A percentile compares a stretch with the other conserved stretches of the same genome.
Conservation (phyloP, 352 stramenopile genomes). For the Phytophthora tubulina region DNA sequence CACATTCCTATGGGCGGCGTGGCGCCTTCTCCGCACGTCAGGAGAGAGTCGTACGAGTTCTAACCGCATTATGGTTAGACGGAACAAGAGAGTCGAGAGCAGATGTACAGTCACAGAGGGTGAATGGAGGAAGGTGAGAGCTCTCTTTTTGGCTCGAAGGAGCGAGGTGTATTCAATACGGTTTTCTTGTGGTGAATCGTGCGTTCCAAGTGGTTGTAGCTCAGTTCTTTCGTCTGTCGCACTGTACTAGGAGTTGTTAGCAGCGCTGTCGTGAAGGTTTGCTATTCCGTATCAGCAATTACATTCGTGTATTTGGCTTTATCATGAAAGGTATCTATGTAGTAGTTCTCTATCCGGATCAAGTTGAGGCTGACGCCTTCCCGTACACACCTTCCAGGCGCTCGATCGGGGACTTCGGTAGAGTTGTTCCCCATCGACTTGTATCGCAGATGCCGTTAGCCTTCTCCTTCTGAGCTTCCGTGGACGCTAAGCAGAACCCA, state of each 20-base stretch:
- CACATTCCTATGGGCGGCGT: constrained; percentile 31
- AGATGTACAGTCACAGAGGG: constrained; percentile 30
- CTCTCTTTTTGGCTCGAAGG: constrained; percentile 35
- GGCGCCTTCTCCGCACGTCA: constrained; percentile 36
- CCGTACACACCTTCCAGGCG: constrained; percentile 23
- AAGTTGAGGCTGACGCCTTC: background rate
- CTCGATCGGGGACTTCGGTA: constrained; percentile 25
- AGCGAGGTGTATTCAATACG: constrained; percentile 41
- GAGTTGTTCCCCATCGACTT: constrained; percentile 18
- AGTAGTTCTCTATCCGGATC: background rate
- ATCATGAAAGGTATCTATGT: too few relatives aligned
- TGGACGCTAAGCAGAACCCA: constrained; percentile 24
- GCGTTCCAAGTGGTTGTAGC: constrained; percentile 5
- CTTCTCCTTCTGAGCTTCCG: constrained; percentile 13
- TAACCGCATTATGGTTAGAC: constrained; percentile 28
- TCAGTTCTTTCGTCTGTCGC: background rate
- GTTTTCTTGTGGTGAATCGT: constrained; percentile 32
- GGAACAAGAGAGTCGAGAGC: constrained; percentile 10
- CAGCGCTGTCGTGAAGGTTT: constrained; percentile 12
- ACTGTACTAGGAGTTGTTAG: background rate
- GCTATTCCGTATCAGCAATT: background rate
- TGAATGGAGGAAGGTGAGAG: constrained; percentile 18
- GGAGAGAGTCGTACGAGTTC: constrained; percentile 55
- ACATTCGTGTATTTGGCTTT: too few relatives aligned
- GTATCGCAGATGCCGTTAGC: constrained; percentile 28